These are phyloP conservation scores for Chaetomium strumarium DNA, from an alignment of 2,329 filamentous ascomycete genomes.

Conservation along the genomic window DNA sequence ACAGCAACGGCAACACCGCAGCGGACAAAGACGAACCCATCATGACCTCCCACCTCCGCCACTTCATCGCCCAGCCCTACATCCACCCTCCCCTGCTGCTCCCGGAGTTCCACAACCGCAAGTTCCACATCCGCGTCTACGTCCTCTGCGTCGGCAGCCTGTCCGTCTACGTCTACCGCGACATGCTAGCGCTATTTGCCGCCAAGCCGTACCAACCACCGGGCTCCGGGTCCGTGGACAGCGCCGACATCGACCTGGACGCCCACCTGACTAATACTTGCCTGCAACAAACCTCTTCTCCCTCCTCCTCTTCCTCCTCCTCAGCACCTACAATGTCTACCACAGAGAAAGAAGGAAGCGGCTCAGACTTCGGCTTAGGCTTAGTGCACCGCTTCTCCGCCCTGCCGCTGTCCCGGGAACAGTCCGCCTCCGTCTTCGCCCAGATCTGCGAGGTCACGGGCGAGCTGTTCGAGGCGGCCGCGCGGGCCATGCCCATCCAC, in stretches of 20 bases:
- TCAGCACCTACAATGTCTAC: too few species aligned
- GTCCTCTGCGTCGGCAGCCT: conserved; percentile 75
- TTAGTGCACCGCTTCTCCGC: conserved; percentile 72
- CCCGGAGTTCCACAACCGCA: conserved; percentile 56
- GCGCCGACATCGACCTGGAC: conserved; percentile 49
- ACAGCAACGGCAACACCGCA: conserved; percentile 26
- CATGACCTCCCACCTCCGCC: conserved; percentile 82
- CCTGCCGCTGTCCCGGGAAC: conserved; percentile 35
- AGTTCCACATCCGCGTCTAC: conserved; percentile 94
- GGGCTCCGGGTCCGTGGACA: background rate
- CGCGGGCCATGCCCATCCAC: conserved; percentile 76
- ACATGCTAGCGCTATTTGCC: conserved; percentile 92
- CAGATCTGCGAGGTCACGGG: conserved; percentile 71
- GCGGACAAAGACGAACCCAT: conserved; percentile 48
- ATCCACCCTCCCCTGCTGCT: conserved; percentile 82
- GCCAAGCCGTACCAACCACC: conserved; percentile 66
- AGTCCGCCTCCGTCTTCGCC: conserved; percentile 23
- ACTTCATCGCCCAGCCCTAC: conserved; percentile 95
- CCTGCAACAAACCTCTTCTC: conserved; percentile 66
- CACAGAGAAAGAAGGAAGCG: conserved; percentile 35
- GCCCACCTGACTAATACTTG: conserved; percentile 94
- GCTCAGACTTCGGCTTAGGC: too few species aligned
- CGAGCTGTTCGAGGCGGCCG: conserved; percentile 81
- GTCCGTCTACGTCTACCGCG: conserved; percentile 76
- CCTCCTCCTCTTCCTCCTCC: conserved; percentile 28